Conservation (phyloP, 306 rosid genomes). For the Vigna radiata region DNA sequence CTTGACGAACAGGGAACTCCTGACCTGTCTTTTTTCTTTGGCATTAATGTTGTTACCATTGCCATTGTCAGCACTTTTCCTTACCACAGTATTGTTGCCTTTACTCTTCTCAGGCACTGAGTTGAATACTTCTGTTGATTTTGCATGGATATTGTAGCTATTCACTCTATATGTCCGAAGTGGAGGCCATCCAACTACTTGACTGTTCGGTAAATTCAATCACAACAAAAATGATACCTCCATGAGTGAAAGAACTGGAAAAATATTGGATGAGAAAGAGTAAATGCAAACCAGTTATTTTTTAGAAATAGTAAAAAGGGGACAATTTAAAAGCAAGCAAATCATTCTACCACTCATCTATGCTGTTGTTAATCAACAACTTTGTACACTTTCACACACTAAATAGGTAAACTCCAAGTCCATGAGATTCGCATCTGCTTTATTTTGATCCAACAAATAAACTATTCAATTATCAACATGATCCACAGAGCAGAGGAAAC, state of each 20-base stretch:
- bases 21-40: conserved; percentile 56
- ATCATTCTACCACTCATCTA: conserved; percentile 2
- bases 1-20: conserved; percentile 75
- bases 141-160: conserved; percentile 67
- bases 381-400: neutral
- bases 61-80: conserved; percentile 51
- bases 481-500: conserved; percentile 4
- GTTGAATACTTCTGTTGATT: conserved; percentile 65
- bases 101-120: conserved; percentile 54
- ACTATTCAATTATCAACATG: conserved; percentile 16
- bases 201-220: conserved; percentile 62
- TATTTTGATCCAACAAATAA: neutral
- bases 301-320: conserved; percentile 4
- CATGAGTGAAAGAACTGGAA: conserved; percentile 40
- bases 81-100: conserved; percentile 41
- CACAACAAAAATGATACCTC: conserved; percentile 42
- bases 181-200: conserved; percentile 99
- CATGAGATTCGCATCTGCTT: conserved; percentile 7
- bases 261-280: conserved; percentile 8
- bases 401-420: conserved; percentile 14
- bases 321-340: conserved; percentile 19
- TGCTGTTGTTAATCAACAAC: neutral
- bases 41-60: conserved; percentile 49
- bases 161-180: conserved; percentile 79
- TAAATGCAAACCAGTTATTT: conserved; percentile 16